Evolutionary conservation across 345 rosid genomes (phyloP).

Genomic region (Clarkia xantiana): DNA sequence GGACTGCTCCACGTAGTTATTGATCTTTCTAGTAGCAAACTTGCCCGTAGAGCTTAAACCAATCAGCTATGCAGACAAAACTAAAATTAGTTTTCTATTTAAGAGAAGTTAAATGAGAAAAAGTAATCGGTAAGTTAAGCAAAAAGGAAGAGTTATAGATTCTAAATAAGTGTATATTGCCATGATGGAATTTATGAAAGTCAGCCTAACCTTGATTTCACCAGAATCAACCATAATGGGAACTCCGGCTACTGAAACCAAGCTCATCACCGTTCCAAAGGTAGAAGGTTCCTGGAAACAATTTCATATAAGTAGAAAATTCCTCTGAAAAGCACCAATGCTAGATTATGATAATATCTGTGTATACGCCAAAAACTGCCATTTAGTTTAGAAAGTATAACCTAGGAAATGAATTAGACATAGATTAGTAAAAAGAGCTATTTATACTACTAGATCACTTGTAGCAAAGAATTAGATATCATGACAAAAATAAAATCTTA

Average conservation of each 20-base stretch:
- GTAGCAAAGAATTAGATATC: neutral
- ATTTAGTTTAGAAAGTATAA: too few relatives aligned
- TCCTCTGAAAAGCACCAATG: neutral
- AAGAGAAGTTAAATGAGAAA: too few relatives aligned
- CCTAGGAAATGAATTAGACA: too few relatives aligned
- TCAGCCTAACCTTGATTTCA: conserved; percentile 41
- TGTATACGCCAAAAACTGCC: too few relatives aligned
- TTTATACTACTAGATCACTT: neutral
- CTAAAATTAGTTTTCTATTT: neutral
- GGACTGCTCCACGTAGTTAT: conserved; percentile 48
- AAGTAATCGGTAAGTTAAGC: too few relatives aligned
- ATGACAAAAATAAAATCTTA: conserved; percentile 18
- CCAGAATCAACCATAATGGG: conserved; percentile 28
- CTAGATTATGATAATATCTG: neutral
- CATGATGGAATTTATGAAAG: neutral
- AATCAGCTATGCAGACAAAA: conserved; percentile 29
- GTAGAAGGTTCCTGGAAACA: conserved; percentile 44
- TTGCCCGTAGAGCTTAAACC: conserved; percentile 29
- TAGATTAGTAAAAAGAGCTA: too few relatives aligned
- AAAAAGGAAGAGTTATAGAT: too few relatives aligned
- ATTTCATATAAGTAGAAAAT: conserved; percentile 7
- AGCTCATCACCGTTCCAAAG: conserved; percentile 42
- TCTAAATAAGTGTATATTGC: too few relatives aligned
- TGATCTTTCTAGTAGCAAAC: conserved; percentile 33
- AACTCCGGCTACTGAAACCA: conserved; percentile 53